Conservation (phyloP, 306 rosid genomes). For the Amphicarpaea edgeworthii region DNA sequence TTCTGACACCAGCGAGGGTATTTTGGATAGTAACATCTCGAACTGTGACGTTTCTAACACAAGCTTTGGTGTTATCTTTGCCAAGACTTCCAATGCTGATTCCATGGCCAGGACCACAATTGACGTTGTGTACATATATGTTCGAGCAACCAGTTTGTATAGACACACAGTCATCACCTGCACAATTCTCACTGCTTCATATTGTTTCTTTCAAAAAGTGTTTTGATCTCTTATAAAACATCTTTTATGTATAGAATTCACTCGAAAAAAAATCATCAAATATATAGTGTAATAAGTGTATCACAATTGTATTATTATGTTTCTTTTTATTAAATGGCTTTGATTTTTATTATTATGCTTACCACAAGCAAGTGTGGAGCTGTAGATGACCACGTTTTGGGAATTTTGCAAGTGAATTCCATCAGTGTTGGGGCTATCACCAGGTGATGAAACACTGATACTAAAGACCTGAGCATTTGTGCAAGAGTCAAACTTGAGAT, state of each 20-base stretch:
- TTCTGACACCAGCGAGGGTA: conserved; percentile 79
- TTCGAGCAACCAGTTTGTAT: conserved; percentile 79
- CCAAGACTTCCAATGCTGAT: conserved; percentile 81
- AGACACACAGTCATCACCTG: conserved; percentile 85
- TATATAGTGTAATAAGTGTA: too few relatives aligned
- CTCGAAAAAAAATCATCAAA: not conserved
- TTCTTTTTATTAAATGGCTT: not conserved
- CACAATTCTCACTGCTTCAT: not conserved
- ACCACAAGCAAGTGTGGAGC: conserved; percentile 76
- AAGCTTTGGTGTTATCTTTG: conserved; percentile 68
- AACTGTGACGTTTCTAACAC: conserved; percentile 81
- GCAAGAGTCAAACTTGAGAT: conserved; percentile 74
- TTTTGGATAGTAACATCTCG: conserved; percentile 62
- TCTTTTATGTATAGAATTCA: not conserved
- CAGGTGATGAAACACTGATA: conserved; percentile 64
- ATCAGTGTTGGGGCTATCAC: conserved; percentile 81
- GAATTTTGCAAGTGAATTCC: conserved; percentile 86
- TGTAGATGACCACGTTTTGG: conserved; percentile 54
- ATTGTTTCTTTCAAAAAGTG: not conserved
- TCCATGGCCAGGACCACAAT: conserved; percentile 86
- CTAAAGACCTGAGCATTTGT: conserved; percentile 63
- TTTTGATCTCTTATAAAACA: not conserved
- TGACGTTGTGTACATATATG: conserved; percentile 63
- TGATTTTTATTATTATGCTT: conserved; percentile 17
- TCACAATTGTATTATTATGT: not conserved